phyloP scores from a whole-genome alignment of 805 yeast species.

The Yarrowia divulgata region DNA sequence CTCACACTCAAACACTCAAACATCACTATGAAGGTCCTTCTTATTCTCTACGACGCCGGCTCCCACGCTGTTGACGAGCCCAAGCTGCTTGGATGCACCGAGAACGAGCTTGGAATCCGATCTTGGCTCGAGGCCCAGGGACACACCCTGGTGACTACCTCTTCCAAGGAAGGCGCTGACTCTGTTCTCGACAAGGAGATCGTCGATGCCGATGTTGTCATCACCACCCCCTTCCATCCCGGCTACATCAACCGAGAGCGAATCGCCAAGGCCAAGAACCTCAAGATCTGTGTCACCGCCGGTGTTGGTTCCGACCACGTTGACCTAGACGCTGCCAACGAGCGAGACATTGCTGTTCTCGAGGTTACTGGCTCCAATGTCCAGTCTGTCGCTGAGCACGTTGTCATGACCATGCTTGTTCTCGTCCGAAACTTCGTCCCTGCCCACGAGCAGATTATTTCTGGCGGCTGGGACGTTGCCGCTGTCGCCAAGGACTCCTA shows the following conservation, averaged over 20 bases:
- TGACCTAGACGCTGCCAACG: constrained; percentile 68
- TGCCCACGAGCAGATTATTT: constrained; percentile 71
- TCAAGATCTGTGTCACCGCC: constrained; percentile 73
- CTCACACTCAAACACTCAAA: neutral
- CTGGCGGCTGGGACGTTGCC: constrained; percentile 78
- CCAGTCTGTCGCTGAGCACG: constrained; percentile 82
- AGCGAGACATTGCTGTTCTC: constrained; percentile 65
- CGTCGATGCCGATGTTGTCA: constrained; percentile 74
- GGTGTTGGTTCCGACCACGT: constrained; percentile 85
- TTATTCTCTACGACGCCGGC: constrained; percentile 53
- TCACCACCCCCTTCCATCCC: constrained; percentile 21
- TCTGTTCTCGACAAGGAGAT: constrained; percentile 60
- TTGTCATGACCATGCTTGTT: constrained; percentile 71
- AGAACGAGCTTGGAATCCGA: constrained; percentile 68
- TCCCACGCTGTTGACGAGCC: constrained; percentile 66
- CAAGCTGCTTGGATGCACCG: constrained; percentile 70
- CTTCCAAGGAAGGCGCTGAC: constrained; percentile 68
- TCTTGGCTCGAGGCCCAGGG: constrained; percentile 70
- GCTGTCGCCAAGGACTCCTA: constrained; percentile 74
- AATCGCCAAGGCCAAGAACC: constrained; percentile 66
- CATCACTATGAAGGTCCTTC: constrained; percentile 54
- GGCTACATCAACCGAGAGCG: constrained; percentile 50
- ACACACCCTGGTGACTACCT: constrained; percentile 68
- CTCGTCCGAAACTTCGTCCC: constrained; percentile 80
- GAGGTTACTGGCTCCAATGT: constrained; percentile 88